Base-by-base conservation (phyloP, 148 eudicot genomes). In the Linanthus parryae region DNA sequence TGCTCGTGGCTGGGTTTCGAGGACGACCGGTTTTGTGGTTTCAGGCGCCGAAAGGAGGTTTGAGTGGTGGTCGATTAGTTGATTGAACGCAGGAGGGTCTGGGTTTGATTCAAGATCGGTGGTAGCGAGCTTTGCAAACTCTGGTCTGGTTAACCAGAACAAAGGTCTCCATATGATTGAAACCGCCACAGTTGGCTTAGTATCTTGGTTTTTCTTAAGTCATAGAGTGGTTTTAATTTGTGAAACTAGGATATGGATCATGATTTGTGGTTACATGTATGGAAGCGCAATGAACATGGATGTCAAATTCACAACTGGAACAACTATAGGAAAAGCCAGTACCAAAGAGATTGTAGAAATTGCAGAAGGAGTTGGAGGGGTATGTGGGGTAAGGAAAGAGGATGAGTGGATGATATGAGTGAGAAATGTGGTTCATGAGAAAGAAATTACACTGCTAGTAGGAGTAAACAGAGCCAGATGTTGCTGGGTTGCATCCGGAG, bases 271-370 rank as follows among this genome's bases (percentile, higher is more conserved):
- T 19, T 33, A 4, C 2, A 11, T n/a, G 52, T 5, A 49, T 31
- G 14, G 22, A 52, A 52, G 72, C 61, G 20, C 72, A 67, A 5
- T 67, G 66, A 46, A 67, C 50, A 35, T 48, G 62, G 48, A 67
- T 56, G 38, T 67, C 61, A 20, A 60, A 67, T 16, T 67, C 66
- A 17, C 66, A 61, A 6, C 13, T 18, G n/a, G 72, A 31, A 23
- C 72, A 67, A n/a, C 52, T 18, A 36, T 16, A 55, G 44, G 72
- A 67, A 18, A 67, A 61, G 13, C 66, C 72, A 8, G 66, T 34
- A 21, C 72, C 72, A 7, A 16, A 2, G 20, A 7, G 35, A 19
- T 33, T 21, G 47, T 66, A 61, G 1, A 40, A 38, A 48, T 54
- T 40, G 46, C 66, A 22, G 53, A 67, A 67, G 44, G 51, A 33